Percentiles rank a stretch among this genome's conserved stretches.
phyloP scores from a whole-genome alignment of 352 stramenopile genomes.

The Globisporangium nagaii region DNA sequence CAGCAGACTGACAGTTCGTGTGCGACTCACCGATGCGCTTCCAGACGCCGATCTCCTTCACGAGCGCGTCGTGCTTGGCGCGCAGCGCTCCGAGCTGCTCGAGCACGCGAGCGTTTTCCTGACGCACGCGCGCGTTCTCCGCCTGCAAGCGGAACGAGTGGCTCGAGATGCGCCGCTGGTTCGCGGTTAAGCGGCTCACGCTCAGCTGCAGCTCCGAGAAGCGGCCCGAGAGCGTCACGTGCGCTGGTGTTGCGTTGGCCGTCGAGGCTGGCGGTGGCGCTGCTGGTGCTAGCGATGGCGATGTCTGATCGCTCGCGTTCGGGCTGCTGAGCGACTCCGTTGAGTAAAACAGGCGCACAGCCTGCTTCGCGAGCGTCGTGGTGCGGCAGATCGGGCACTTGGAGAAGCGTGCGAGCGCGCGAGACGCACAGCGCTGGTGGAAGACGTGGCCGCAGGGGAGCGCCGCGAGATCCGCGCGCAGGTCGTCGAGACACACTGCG shows the following conservation, averaged over 20 bases:
- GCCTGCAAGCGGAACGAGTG: constrained; percentile 28
- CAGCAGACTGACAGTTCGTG: neutral
- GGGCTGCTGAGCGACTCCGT: no score
- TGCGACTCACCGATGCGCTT: constrained; percentile 31
- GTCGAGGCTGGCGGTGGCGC: neutral
- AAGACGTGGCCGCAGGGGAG: constrained; percentile 42
- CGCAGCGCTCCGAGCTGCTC: constrained; percentile 16
- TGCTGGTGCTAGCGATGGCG: neutral
- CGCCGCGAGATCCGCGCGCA: constrained; percentile 22
- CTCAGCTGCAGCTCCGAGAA: constrained; percentile 20
- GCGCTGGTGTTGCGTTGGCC: neutral
- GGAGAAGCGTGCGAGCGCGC: constrained; percentile 12
- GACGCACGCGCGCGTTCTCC: constrained; percentile 15
- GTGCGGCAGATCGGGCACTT: constrained; percentile 34
- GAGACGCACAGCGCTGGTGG: constrained; percentile 20
- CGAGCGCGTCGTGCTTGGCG: constrained; percentile 17
- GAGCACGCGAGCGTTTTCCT: constrained; percentile 19
- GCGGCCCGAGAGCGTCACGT: constrained; percentile 4
- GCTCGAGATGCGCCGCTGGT: constrained; percentile 25
- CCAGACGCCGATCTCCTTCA: constrained; percentile 20
- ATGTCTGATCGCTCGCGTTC: neutral
- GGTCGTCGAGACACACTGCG: constrained; percentile 34
- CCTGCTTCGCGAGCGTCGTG: constrained; percentile 9
- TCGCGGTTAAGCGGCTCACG: constrained; percentile 12
- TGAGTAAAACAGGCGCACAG: constrained; percentile 28